Percentiles rank a stretch among this genome's conserved stretches.
Evolutionary conservation across 495 filamentous ascomycete species (phyloP).

Genomic region (Cercophora newfieldiana): DNA sequence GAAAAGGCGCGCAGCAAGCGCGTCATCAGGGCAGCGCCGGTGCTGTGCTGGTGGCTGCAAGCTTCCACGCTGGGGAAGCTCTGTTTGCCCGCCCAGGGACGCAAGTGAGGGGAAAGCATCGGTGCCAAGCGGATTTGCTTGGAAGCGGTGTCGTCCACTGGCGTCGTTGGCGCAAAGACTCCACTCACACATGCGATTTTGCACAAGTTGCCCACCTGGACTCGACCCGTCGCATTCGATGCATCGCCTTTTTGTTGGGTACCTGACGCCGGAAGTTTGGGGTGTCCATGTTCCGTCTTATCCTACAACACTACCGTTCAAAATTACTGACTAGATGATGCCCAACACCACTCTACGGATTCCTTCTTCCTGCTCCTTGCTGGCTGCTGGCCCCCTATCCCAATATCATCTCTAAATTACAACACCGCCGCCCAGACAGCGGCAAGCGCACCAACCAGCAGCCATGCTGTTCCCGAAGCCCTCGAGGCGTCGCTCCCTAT

Average conservation of each 20-base stretch:
- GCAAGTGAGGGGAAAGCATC: neutral
- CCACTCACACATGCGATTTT: neutral
- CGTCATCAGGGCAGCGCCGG: conserved; percentile 8
- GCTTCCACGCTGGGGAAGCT: neutral
- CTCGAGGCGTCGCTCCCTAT: neutral
- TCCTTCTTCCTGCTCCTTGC: too few species aligned
- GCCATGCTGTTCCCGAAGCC: neutral
- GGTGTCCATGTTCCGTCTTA: too few species aligned
- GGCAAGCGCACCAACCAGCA: neutral
- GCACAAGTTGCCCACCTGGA: too few species aligned
- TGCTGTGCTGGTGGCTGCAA: neutral
- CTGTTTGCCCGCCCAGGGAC: neutral
- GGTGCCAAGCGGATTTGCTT: conserved; percentile 1
- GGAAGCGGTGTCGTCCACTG: neutral
- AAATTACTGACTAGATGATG: neutral
- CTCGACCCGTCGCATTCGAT: too few species aligned
- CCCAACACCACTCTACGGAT: neutral
- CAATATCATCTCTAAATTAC: neutral
- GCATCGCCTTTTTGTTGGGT: neutral
- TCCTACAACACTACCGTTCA: too few species aligned
- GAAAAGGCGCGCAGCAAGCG: conserved; percentile 4
- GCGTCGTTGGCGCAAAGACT: neutral
- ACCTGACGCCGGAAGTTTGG: too few species aligned
- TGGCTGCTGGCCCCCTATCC: too few species aligned
- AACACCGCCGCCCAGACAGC: neutral